phyloP scores from a whole-genome alignment of 352 stramenopile species.

The Pythium phragmitis region DNA sequence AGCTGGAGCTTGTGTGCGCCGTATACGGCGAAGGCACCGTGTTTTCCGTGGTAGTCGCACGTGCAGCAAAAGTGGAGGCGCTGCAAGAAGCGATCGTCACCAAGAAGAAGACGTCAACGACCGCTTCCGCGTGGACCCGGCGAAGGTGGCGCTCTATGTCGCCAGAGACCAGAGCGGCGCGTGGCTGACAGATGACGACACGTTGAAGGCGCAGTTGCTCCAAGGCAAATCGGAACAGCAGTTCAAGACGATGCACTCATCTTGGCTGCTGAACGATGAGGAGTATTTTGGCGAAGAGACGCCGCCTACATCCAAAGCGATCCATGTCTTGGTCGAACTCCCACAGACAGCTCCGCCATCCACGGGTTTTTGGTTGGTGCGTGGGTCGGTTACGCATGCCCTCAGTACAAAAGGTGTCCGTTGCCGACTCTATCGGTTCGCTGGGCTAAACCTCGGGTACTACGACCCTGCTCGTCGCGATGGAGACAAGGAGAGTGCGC shows the following conservation, averaged over 20 bases:
- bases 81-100: background rate
- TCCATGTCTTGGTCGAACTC: slow-evolving; percentile 17
- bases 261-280: background rate
- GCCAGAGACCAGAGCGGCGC: background rate
- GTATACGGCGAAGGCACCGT: background rate
- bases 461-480: slow-evolving; percentile 23
- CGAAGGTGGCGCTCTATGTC: too few species aligned
- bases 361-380: slow-evolving; percentile 18
- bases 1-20: background rate
- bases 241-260: background rate
- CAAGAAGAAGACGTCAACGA: background rate
- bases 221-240: background rate
- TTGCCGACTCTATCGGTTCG: slow-evolving; percentile 16
- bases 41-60: background rate
- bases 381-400: slow-evolving; percentile 20
- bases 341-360: background rate
- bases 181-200: background rate
- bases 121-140: background rate
- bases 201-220: background rate
- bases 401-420: slow-evolving; percentile 14
- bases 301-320: background rate
- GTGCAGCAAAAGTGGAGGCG: background rate
- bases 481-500: slow-evolving; percentile 10
- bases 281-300: background rate
- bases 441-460: slow-evolving; percentile 22